phyloP scores from a whole-genome alignment of 805 yeast species.

The Lachancea lanzarotensis region DNA sequence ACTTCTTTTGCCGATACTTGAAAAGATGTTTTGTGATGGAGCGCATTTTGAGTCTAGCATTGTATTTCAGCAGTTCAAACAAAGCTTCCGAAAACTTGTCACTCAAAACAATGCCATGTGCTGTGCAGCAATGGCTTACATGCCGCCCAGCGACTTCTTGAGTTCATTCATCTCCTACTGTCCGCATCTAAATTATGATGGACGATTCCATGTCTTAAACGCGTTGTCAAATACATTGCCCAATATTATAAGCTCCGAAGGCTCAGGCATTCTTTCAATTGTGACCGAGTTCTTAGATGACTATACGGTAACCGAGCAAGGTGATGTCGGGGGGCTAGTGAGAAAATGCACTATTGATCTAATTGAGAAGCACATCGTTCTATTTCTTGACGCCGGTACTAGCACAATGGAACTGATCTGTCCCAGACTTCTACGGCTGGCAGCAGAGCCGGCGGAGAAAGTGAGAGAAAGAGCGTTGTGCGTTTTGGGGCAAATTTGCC shows the following conservation, averaged over 20 bases:
- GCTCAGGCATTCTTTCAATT: slow-evolving; percentile 7
- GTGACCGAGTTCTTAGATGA: slow-evolving; percentile 51
- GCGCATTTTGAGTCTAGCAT: background rate
- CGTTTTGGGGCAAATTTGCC: slow-evolving; percentile 9
- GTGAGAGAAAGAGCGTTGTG: slow-evolving; percentile 35
- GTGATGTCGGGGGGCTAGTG: slow-evolving; percentile 85
- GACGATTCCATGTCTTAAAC: slow-evolving; percentile 16
- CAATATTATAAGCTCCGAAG: background rate
- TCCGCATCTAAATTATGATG: slow-evolving; percentile 5
- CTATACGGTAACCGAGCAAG: slow-evolving; percentile 71
- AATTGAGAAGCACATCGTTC: slow-evolving; percentile 28
- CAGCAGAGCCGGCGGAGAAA: slow-evolving; percentile 58
- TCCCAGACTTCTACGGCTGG: slow-evolving; percentile 43
- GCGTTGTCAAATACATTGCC: slow-evolving; percentile 16
- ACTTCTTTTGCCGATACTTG: background rate
- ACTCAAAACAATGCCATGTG: slow-evolving; percentile 6
- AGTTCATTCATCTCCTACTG: background rate
- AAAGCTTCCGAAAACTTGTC: background rate
- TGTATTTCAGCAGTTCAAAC: background rate
- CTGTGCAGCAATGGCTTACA: slow-evolving; percentile 6
- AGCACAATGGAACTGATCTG: slow-evolving; percentile 19
- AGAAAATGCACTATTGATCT: slow-evolving; percentile 46
- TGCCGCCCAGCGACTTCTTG: slow-evolving; percentile 1
- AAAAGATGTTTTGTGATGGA: background rate
- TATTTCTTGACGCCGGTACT: slow-evolving; percentile 1